Evolutionary conservation across 163 green algal species (phyloP), one percentile per base, ranked within the genome.

Genomic region (Prototheca wickerhamii): DNA sequence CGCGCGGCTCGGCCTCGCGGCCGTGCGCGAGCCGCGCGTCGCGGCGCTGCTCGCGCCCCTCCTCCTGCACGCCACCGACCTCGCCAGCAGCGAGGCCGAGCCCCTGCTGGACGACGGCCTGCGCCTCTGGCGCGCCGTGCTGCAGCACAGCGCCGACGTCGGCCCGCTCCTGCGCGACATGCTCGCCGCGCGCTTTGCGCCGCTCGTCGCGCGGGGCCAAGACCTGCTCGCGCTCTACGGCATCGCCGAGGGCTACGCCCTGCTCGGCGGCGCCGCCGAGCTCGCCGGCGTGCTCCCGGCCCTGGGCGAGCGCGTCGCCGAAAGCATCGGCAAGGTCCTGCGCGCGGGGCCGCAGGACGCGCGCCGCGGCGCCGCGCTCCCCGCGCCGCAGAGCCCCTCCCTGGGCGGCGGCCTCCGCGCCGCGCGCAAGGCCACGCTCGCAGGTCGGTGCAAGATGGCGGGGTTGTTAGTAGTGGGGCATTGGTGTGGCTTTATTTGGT

Each of bases 21-120:
- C 80, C 2, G 54, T 72, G 61, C 42, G 75, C 30, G 74, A 83
- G 23, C 49, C 65, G 1, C 56, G 61, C 2, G 69, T 87, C 10
- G 60, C 63, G n/a, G 76, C 59, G 0, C 74, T 91, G 40, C 67
- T 92, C 55, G 81, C 78, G 50, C 84, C 84, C 3, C 76, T 90
- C 60, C 80, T 92, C 31, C 40, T 63, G 26, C 79, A 82, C 61
- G 72, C 76, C 25, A 86, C 81, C 20, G 67, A 76, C 54, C 40
- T 75, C 23, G 65, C 63, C 32, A 74, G 68, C 55, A 58, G 72
- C 0, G 80, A 86, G 58, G 52, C 44, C 12, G 84, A 90, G 60
- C 76, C 78, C 4, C 57, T 91, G 25, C 63, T 87, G 29, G 86
- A 93, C 10, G 85, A 93, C 61, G 86, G 77, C 0, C 73, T 93